These are phyloP conservation scores for Cordyceps militaris DNA, from an alignment of 2,329 filamentous ascomycete species.

Conservation along the genomic window DNA sequence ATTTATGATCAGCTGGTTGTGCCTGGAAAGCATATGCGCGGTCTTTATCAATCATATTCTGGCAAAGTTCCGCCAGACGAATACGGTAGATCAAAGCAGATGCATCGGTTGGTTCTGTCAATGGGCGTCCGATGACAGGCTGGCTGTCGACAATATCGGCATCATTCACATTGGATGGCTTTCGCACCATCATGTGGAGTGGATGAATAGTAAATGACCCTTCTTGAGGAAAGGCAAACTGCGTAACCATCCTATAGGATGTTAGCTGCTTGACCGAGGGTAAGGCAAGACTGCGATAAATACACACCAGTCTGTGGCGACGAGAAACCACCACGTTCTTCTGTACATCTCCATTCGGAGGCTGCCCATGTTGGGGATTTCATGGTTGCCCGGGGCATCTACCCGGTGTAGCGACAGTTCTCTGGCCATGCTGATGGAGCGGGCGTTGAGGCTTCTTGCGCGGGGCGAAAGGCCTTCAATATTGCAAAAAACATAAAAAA, in stretches of 20 bases:
- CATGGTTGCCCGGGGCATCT: slow-evolving; percentile 25
- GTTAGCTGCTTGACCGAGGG: background rate
- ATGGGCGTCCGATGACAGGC: slow-evolving; percentile 24
- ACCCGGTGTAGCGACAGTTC: slow-evolving; percentile 33
- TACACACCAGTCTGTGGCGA: slow-evolving; percentile 32
- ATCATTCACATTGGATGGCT: slow-evolving; percentile 33
- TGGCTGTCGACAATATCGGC: slow-evolving; percentile 26
- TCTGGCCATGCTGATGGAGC: slow-evolving; percentile 24
- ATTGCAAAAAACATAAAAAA: slow-evolving; percentile 33
- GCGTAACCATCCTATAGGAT: slow-evolving; percentile 27
- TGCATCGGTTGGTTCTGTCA: slow-evolving; percentile 26
- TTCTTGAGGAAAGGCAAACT: slow-evolving; percentile 29
- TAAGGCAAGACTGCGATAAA: too few species aligned
- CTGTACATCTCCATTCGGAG: slow-evolving; percentile 31
- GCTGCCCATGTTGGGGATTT: slow-evolving; percentile 19
- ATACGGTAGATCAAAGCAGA: slow-evolving; percentile 33
- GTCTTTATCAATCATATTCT: slow-evolving; percentile 27
- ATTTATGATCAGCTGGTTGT: slow-evolving; percentile 27
- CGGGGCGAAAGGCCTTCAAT: slow-evolving; percentile 30
- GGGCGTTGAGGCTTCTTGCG: slow-evolving; percentile 25
- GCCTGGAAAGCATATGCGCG: slow-evolving; percentile 19
- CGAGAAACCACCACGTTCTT: slow-evolving; percentile 39
- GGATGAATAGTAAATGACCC: slow-evolving; percentile 31
- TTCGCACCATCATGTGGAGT: slow-evolving; percentile 31
- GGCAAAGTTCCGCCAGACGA: slow-evolving; percentile 31